Conservation (phyloP, 2,329 filamentous ascomycete species). For the Verruconis gallopava region DNA sequence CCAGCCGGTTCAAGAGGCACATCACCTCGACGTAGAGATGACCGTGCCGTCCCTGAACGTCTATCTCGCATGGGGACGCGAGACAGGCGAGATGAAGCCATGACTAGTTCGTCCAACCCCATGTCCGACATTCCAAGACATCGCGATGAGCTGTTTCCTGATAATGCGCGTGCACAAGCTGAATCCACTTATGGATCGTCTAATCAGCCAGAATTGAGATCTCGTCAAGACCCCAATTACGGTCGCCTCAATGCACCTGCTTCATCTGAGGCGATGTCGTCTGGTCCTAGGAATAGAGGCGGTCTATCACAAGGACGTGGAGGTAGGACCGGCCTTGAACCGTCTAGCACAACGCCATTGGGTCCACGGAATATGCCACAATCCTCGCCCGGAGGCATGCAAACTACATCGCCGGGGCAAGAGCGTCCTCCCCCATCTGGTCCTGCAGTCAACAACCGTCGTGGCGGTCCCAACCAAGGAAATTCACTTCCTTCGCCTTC, state of each 20-base stretch:
- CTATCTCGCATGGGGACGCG: conserved; percentile 17
- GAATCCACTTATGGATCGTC: conserved; percentile 36
- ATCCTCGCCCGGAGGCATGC: conserved; percentile 12
- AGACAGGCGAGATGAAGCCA: conserved; percentile 19
- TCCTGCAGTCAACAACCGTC: conserved; percentile 18
- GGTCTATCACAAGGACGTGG: conserved; percentile 15
- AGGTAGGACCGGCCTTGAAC: conserved; percentile 27
- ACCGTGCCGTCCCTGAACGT: conserved; percentile 14
- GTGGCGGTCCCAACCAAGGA: conserved; percentile 10
- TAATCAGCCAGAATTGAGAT: conserved; percentile 25
- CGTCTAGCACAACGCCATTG: conserved; percentile 20
- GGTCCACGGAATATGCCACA: conserved; percentile 12
- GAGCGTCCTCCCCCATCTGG: conserved; percentile 12
- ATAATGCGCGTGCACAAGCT: conserved; percentile 20
- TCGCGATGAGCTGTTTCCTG: conserved; percentile 28
- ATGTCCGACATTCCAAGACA: conserved; percentile 17
- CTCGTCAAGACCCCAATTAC: conserved; percentile 33
- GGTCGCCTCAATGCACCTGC: conserved; percentile 32
- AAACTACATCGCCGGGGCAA: conserved; percentile 15
- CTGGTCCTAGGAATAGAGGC: conserved; percentile 38
- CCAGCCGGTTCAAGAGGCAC: background rate
- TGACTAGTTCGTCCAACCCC: conserved; percentile 13
- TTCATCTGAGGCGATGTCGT: conserved; percentile 34
- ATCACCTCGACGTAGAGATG: background rate
- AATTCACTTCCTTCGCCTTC: conserved; percentile 14